Conservation (phyloP, 495 filamentous ascomycete species). For the Xylaria curta region DNA sequence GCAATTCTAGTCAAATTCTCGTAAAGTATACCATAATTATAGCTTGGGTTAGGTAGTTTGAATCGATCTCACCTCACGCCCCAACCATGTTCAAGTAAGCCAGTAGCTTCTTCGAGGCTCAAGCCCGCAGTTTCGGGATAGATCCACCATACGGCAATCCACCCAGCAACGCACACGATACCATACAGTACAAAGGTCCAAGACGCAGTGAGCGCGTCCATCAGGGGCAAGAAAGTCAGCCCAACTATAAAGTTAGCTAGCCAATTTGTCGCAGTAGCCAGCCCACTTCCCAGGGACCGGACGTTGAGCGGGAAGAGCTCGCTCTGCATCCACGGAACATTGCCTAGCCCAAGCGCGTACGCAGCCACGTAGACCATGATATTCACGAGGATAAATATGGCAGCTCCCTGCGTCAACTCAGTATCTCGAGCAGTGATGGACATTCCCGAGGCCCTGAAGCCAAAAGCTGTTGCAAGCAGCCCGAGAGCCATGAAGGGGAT, state of each 20-base stretch:
- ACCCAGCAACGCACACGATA: conserved; percentile 69
- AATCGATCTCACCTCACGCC: conserved; percentile 57
- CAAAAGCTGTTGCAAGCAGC: conserved; percentile 67
- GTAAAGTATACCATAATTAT: too few relatives aligned
- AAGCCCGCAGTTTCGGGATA: conserved; percentile 89
- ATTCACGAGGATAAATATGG: conserved; percentile 67
- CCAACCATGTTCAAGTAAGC: conserved; percentile 74
- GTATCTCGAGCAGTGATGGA: conserved; percentile 34
- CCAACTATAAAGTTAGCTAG: conserved; percentile 86
- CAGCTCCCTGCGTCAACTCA: conserved; percentile 41
- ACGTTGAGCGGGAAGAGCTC: conserved; percentile 89
- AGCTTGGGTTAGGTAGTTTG: not conserved
- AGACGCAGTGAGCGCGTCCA: conserved; percentile 75
- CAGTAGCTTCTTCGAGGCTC: conserved; percentile 80
- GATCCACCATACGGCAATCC: conserved; percentile 68
- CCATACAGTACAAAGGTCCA: conserved; percentile 83
- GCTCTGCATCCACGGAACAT: conserved; percentile 92
- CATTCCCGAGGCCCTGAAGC: conserved; percentile 62
- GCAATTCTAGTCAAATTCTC: not conserved
- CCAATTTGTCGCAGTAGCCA: conserved; percentile 93
- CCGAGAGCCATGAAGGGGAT: conserved; percentile 82
- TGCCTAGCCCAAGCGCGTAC: conserved; percentile 88
- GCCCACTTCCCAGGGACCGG: conserved; percentile 76
- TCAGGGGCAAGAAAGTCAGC: conserved; percentile 84
- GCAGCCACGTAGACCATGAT: conserved; percentile 84